A percentile compares a stretch with the other conserved stretches of the same genome.
phyloP scores from a whole-genome alignment of 768 basidiomycete species.

The Saitozyma sp. region DNA sequence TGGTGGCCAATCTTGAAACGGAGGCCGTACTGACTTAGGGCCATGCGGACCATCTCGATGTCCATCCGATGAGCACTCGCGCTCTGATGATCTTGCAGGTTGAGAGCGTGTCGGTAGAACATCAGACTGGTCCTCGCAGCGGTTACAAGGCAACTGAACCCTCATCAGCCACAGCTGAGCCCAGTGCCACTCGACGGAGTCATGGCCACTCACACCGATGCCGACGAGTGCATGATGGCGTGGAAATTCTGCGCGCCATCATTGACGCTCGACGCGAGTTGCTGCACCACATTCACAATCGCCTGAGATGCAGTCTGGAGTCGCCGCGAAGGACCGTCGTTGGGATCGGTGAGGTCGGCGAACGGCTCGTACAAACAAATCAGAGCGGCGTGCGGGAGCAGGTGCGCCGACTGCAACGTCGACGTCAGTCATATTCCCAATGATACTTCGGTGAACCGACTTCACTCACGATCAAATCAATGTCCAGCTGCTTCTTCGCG shows the following conservation, averaged over 20 bases:
- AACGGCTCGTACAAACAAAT: conserved; percentile 46
- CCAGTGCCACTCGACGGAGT: not conserved
- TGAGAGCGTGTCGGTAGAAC: conserved; percentile 38
- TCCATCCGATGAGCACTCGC: conserved; percentile 34
- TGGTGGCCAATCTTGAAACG: conserved; percentile 46
- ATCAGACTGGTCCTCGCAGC: conserved; percentile 39
- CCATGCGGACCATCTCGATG: conserved; percentile 40
- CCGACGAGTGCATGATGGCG: conserved; percentile 40
- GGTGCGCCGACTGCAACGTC: conserved; percentile 33
- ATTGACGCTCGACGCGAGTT: conserved; percentile 19
- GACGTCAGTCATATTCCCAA: not conserved
- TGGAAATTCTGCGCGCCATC: conserved; percentile 20
- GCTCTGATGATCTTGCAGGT: conserved; percentile 21
- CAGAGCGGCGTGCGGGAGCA: conserved; percentile 39
- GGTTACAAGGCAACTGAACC: conserved; percentile 35
- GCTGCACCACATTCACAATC: conserved; percentile 39
- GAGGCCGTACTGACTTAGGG: conserved; percentile 31
- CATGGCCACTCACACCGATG: conserved; percentile 32
- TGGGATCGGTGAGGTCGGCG: conserved; percentile 36
- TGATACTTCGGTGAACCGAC: not conserved
- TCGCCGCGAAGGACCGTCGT: conserved; percentile 27
- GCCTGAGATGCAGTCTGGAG: conserved; percentile 33
- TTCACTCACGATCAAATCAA: conserved; percentile 40
- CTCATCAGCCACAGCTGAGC: not conserved
- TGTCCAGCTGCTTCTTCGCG: conserved; percentile 28